Conservation (phyloP, 441 rosid species). For the Adansonia rubrostipa region DNA sequence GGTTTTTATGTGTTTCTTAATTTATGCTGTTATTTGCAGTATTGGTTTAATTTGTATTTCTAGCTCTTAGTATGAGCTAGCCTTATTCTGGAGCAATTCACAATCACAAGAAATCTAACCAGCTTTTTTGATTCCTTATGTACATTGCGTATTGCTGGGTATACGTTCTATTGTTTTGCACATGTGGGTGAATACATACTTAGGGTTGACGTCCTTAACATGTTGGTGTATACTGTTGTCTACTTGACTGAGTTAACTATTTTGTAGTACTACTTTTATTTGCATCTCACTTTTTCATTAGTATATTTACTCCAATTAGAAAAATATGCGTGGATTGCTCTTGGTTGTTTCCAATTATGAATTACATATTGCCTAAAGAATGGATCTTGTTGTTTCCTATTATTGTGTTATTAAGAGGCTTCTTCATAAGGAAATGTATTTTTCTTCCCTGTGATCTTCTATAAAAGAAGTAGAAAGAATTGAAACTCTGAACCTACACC, state of each 20-base stretch:
- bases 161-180: neutral
- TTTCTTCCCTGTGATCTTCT: neutral
- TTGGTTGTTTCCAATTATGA: constrained; percentile 2
- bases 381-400: constrained; percentile 3
- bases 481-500: neutral
- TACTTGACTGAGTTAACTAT: neutral
- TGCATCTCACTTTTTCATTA: neutral
- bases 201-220: neutral
- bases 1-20: neutral
- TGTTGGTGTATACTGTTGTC: neutral
- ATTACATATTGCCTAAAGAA: constrained; percentile 1
- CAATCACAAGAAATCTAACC: neutral
- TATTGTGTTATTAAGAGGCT: neutral
- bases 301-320: neutral
- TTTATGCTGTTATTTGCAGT: neutral
- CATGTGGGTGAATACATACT: neutral
- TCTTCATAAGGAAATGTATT: neutral
- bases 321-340: too few relatives aligned
- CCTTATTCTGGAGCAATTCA: neutral
- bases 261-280: neutral
- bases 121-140: neutral
- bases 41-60: neutral
- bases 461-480: neutral
- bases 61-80: neutral
- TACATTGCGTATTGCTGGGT: neutral